Evolutionary conservation across 768 basidiomycete species (phyloP), one percentile per base, ranked within the genome.

Genomic region (Lentinula boryana): DNA sequence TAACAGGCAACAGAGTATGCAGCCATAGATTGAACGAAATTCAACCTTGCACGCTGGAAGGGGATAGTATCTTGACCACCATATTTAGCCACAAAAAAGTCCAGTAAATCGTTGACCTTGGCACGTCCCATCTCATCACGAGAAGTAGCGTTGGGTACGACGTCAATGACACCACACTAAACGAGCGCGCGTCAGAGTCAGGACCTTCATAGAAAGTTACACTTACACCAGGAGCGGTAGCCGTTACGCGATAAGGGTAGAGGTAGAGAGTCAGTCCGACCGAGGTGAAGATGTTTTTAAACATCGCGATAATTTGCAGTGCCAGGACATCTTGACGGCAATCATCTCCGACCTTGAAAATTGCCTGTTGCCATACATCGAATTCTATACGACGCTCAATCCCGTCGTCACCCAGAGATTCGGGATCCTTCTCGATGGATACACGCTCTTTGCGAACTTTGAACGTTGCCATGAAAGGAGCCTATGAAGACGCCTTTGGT

Each of bases 401-500:
- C 13, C 74, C 78, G n/a, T 79, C 84, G 21, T 84, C 80, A 4
- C 78, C 84, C 31, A 95, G 76, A 16, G 86, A 85, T 61, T 94
- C 89, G 0, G 91, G 86, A 68, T 94, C 82, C 10, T 80, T 80
- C 62, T 86, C 77, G 21, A 93, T 74, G 21, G 86, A 82, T 23
- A 88, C 69, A 5, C 83, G 80, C 63, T 95, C 89, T 71, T 98
- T 96, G 60, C 91, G 84, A 23, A 99, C 97, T 78, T 96, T 97
- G 81, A 99, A 99, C 0, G 96, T 98, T 0, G 97, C 97, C 97
- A 99, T 98, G 78, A 99, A 99, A 0, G 97, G 97, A 9, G 97
- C 95, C 95, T 98, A 62, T 2, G 41, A 59, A 49, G 10, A 36
- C 5, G 2, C 13, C 7, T 6, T 16, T 13, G 23, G 58, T 49